A percentile compares a stretch with the other conserved stretches of the same genome.
Evolutionary conservation across 352 stramenopile species (phyloP).

Genomic region (Pythium phragmiticola): DNA sequence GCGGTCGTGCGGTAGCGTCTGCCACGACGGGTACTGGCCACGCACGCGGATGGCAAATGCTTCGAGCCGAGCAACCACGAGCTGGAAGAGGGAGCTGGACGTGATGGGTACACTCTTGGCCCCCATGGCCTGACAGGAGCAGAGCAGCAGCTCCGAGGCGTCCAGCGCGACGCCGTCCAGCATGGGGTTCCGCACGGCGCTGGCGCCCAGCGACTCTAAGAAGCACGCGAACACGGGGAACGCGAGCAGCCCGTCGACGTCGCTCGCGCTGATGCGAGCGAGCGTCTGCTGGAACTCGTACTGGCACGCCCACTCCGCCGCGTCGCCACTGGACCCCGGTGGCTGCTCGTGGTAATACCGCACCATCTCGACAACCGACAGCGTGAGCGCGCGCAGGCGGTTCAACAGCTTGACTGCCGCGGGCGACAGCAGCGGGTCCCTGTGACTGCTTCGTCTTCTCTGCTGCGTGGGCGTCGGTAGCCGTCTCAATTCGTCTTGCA

Average conservation of each 20-base stretch:
- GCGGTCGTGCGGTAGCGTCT: constrained; percentile 50
- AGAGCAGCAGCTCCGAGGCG: constrained; percentile 68
- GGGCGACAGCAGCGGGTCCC: constrained; percentile 29
- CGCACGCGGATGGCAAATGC: constrained; percentile 47
- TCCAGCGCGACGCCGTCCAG: constrained; percentile 64
- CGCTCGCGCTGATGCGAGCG: constrained; percentile 43
- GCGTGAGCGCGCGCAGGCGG: constrained; percentile 51
- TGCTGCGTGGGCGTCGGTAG: not conserved
- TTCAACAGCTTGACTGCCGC: constrained; percentile 56
- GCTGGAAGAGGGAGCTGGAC: constrained; percentile 50
- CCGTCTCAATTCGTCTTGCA: constrained; percentile 26
- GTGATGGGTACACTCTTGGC: constrained; percentile 9
- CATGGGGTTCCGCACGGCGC: constrained; percentile 56
- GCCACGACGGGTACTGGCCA: constrained; percentile 44
- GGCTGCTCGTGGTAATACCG: constrained; percentile 51
- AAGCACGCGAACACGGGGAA: constrained; percentile 36
- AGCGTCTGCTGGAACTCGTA: constrained; percentile 49
- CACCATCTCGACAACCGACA: constrained; percentile 65
- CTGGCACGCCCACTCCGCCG: constrained; percentile 29
- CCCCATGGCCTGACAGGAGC: constrained; percentile 45
- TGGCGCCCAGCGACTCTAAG: constrained; percentile 47
- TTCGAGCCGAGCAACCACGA: constrained; percentile 53
- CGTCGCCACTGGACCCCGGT: not conserved
- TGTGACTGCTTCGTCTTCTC: not conserved
- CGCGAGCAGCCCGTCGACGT: constrained; percentile 46